Percentiles rank a stretch among this genome's conserved stretches.
Evolutionary conservation across 441 rosid species (phyloP).

Genomic region (Adansonia rubrostipa): DNA sequence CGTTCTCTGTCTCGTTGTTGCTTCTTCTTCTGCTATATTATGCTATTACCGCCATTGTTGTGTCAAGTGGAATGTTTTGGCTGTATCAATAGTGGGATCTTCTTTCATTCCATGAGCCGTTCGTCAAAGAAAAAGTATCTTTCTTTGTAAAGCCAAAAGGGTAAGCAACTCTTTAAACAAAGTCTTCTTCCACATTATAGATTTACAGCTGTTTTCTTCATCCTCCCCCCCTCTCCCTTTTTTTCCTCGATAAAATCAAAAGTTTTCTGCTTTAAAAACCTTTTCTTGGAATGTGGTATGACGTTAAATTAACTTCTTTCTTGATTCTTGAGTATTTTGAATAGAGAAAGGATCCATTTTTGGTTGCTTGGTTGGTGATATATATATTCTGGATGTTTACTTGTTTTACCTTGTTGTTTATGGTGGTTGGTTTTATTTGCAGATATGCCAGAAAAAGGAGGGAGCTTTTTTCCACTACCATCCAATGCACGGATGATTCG

Average conservation of each 20-base stretch:
- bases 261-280: not conserved
- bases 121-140: not conserved
- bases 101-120: not conserved
- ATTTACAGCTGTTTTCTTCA: not conserved
- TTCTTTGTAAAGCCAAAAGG: not conserved
- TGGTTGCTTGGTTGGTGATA: not conserved
- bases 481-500: conserved; percentile 35
- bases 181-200: not conserved
- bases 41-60: no score
- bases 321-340: conserved; percentile 5
- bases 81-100: not conserved
- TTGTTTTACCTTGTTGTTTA: not conserved
- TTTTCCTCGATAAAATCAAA: not conserved
- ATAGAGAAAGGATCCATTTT: not conserved
- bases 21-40: no score
- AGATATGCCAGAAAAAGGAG: conserved; percentile 82
- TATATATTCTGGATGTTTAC: not conserved
- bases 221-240: not conserved
- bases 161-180: not conserved
- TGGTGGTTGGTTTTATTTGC: conserved; percentile 24
- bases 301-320: not conserved
- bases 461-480: conserved; percentile 30
- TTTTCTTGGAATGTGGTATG: not conserved
- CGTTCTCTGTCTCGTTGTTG: no score
- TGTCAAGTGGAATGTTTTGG: no score